Conservation (phyloP, 352 stramenopile genomes). For the Aphanomyces cochlioides region DNA sequence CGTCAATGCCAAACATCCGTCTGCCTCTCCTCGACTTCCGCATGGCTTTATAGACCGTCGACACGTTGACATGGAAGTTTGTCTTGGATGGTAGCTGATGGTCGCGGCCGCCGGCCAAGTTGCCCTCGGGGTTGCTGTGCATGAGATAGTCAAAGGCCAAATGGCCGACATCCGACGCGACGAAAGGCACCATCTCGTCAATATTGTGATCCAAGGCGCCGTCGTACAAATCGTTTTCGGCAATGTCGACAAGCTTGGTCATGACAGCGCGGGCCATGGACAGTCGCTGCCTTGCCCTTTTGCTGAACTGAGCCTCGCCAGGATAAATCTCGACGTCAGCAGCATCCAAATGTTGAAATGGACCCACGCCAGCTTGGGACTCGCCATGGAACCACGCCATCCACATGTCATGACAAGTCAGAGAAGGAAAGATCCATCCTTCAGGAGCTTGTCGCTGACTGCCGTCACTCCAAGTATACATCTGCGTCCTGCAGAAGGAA, state of each 20-base stretch:
- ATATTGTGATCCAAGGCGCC: neutral
- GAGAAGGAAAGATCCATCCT: neutral
- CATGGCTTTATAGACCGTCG: no score
- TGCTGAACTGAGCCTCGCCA: no score
- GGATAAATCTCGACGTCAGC: no score
- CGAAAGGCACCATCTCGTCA: neutral
- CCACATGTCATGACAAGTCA: neutral
- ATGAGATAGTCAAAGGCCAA: slow-evolving; percentile 8
- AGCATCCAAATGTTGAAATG: neutral
- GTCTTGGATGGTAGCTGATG: no score
- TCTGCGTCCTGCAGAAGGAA: no score
- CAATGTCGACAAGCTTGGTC: slow-evolving; percentile 1
- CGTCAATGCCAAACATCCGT: no score
- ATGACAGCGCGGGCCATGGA: neutral
- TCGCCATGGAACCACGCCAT: neutral
- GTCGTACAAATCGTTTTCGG: neutral
- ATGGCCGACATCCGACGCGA: neutral
- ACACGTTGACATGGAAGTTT: no score
- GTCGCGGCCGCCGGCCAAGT: neutral
- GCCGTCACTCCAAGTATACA: neutral
- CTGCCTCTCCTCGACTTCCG: no score
- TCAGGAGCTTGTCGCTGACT: neutral
- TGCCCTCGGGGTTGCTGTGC: slow-evolving; percentile 14
- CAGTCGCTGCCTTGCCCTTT: no score
- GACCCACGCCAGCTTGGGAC: neutral